Percentiles rank a stretch among this genome's conserved stretches.
These are phyloP conservation scores for Pachysandra terminalis DNA, from an alignment of 164 flowering plant genomes.

Conservation along the genomic window DNA sequence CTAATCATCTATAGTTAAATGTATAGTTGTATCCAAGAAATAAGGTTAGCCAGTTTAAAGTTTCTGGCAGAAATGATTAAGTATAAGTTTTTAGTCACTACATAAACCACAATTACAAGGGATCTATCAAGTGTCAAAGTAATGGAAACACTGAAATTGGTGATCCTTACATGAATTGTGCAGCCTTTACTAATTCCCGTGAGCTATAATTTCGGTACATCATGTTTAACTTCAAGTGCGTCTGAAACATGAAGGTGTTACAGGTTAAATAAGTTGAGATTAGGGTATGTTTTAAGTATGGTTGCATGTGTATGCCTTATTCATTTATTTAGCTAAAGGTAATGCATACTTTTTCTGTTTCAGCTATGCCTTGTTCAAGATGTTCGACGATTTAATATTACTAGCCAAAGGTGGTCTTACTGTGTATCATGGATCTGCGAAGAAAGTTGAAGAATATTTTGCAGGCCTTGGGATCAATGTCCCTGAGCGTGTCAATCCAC, in stretches of 20 bases:
- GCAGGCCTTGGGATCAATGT: slow-evolving; percentile 74
- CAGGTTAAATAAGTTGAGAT: not conserved
- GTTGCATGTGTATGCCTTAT: not conserved
- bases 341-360: slow-evolving; percentile 18
- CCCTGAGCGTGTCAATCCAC: slow-evolving; percentile 95
- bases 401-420: slow-evolving; percentile 95
- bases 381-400: slow-evolving; percentile 97
- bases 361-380: slow-evolving; percentile 91
- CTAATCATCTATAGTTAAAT: not conserved
- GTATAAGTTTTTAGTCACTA: not conserved
- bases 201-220: no score
- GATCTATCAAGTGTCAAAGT: not conserved
- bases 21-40: no score
- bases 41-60: not conserved
- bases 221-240: no score
- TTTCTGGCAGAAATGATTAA: not conserved
- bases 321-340: not conserved
- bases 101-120: not conserved
- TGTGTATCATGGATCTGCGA: slow-evolving; percentile 86
- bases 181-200: no score
- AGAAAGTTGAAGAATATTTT: slow-evolving; percentile 94
- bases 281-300: not conserved
- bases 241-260: no score
- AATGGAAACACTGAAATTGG: not conserved
- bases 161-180: not conserved